Evolutionary conservation across 2,329 filamentous ascomycete species (phyloP), one percentile per base, ranked within the genome.

Genomic region (Mariannaea sp.): DNA sequence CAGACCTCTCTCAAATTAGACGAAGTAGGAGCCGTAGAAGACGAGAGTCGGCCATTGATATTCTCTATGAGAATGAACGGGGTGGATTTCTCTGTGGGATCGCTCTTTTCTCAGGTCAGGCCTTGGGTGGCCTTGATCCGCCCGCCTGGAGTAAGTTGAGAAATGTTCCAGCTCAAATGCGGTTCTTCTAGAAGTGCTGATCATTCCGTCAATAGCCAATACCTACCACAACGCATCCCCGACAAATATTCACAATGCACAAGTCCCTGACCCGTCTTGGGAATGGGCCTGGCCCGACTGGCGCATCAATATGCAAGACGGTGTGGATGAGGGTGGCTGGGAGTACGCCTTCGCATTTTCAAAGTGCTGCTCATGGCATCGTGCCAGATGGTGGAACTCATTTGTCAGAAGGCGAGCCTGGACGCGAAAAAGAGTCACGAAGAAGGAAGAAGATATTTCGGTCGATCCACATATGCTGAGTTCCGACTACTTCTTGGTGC

Each of bases 11-110:
- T n/a, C 61, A 74, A 42, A 73, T 76, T 27, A 69, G 71, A 33
- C 69, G 70, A 7, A 68, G 57, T 30, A 67, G 61, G 40, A 66
- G 62, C 12, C 61, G 70, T 27, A 57, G 66, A 71, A 53, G 73
- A 67, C 57, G 80, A 75, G 68, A 85, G 59, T 77, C 78, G 2
- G 86, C 83, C 22, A 85, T 97, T 56, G 94, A 99, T 59, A 83
- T 97, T 5, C 78, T 99, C 0, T 97, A 96, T 72, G 94, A 99
- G 71, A 99, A 99, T 68, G 90, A 99, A 74, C 84, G 94, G 52
- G 94, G 94, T 9, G 86, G 85, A 32, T 96, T 97, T 68, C 78
- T 96, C 57, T 97, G 93, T 65, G 93, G 94, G 22, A 82, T 92
- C 10, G 87, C 92, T 0, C 80, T 95, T n/a, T 99, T 97, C 76